These are phyloP conservation scores for Aspergillus brunneoviolaceus DNA, from an alignment of 2,329 filamentous ascomycete genomes.

Conservation along the genomic window DNA sequence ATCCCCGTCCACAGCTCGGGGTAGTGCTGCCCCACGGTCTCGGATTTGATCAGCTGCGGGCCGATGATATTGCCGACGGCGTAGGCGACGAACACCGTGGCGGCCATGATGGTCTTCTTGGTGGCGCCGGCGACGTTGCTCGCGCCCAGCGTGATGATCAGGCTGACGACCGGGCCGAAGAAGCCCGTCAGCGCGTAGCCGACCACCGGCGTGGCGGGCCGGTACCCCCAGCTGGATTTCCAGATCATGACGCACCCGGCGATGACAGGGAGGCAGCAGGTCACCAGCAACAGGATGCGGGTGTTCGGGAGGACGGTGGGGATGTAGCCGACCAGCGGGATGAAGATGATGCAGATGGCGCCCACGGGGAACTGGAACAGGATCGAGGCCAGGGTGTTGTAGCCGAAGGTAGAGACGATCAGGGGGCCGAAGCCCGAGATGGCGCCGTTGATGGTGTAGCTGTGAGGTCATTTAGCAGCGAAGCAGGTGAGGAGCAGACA, in stretches of 20 bases:
- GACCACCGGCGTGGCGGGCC: slow-evolving; percentile 64
- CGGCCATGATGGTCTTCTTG: slow-evolving; percentile 75
- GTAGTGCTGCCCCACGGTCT: slow-evolving; percentile 66
- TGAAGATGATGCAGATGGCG: slow-evolving; percentile 64
- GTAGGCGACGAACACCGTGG: slow-evolving; percentile 72
- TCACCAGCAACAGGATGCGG: slow-evolving; percentile 63
- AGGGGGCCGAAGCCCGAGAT: slow-evolving; percentile 69
- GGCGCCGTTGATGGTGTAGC: slow-evolving; percentile 69
- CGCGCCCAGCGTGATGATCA: slow-evolving; percentile 59
- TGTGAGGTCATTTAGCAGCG: slow-evolving; percentile 14
- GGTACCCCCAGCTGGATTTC: slow-evolving; percentile 64
- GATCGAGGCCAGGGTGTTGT: slow-evolving; percentile 62
- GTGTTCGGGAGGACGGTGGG: slow-evolving; percentile 61
- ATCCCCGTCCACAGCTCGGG: slow-evolving; percentile 69
- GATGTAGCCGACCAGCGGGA: slow-evolving; percentile 66
- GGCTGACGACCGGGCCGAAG: slow-evolving; percentile 68
- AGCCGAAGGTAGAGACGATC: slow-evolving; percentile 71
- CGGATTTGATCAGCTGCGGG: slow-evolving; percentile 67
- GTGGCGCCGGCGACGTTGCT: slow-evolving; percentile 73
- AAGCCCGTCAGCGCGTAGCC: slow-evolving; percentile 73
- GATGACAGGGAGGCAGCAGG: slow-evolving; percentile 71
- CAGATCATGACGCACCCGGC: slow-evolving; percentile 74
- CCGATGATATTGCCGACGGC: slow-evolving; percentile 76
- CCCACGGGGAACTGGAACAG: slow-evolving; percentile 75
- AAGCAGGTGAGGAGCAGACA: background rate